Percentiles rank a stretch among this genome's conserved stretches.
Conservation (phyloP, 2,329 filamentous ascomycete species). For the Aspergillus viridinutans region DNA sequence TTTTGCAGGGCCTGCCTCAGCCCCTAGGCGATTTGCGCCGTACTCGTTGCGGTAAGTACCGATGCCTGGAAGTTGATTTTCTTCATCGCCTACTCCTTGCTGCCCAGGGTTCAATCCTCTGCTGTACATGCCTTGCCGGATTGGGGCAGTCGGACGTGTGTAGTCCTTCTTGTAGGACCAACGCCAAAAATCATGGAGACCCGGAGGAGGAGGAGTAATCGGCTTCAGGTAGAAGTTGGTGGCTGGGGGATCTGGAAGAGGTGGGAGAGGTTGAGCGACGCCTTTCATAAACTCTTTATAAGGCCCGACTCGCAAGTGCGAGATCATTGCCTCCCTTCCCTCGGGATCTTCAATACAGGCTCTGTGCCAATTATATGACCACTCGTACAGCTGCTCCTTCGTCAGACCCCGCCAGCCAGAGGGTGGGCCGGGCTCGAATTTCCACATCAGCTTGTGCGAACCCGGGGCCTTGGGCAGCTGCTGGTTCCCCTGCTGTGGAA, state of each 20-base stretch:
- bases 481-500: not conserved
- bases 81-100: slow-evolving; percentile 3
- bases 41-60: slow-evolving; percentile 3
- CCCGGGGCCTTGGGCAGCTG: not conserved
- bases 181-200: not conserved
- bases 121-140: slow-evolving; percentile 2
- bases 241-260: slow-evolving; percentile 11
- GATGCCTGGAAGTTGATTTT: not conserved
- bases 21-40: not conserved
- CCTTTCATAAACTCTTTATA: slow-evolving; percentile 4
- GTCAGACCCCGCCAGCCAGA: slow-evolving; percentile 1
- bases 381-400: slow-evolving; percentile 12
- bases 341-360: slow-evolving; percentile 10
- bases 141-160: slow-evolving; percentile 5
- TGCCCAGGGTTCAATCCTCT: not conserved
- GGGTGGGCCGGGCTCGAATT: slow-evolving; percentile 17
- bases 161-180: slow-evolving; percentile 4
- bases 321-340: slow-evolving; percentile 12
- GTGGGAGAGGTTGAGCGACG: slow-evolving; percentile 20
- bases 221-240: not conserved
- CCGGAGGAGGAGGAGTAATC: not conserved
- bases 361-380: slow-evolving; percentile 18
- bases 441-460: slow-evolving; percentile 9
- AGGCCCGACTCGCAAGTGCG: slow-evolving; percentile 1
- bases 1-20: not conserved